These are phyloP conservation scores for Mycena venus DNA, from an alignment of 768 basidiomycete genomes.

Conservation along the genomic window DNA sequence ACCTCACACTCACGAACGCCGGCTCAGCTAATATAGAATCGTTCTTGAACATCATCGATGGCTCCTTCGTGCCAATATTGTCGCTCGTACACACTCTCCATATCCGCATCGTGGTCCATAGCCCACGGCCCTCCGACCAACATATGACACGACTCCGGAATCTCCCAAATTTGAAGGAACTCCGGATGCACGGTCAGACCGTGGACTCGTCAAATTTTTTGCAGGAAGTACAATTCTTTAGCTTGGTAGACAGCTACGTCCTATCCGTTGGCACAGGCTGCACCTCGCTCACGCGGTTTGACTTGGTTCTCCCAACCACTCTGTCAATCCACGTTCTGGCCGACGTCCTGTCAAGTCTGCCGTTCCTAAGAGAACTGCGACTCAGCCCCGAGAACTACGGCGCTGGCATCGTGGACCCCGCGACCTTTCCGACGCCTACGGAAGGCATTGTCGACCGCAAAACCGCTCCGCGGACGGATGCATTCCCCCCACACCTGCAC, in stretches of 20 bases:
- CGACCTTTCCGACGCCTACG: neutral
- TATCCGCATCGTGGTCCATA: neutral
- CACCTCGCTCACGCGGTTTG: neutral
- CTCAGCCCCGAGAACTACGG: neutral
- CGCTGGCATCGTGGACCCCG: neutral
- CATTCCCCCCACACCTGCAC: neutral
- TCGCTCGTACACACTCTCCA: neutral
- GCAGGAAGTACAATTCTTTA: neutral
- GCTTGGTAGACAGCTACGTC: neutral
- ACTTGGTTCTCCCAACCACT: neutral
- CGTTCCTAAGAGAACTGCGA: neutral
- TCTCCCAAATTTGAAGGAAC: neutral
- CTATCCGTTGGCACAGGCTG: neutral
- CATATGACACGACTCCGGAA: neutral
- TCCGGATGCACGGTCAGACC: neutral
- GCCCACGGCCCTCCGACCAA: neutral
- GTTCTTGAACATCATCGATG: conserved; percentile 2
- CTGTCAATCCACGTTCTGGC: neutral
- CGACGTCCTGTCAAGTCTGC: neutral
- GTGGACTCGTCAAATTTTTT: no score
- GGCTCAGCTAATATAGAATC: neutral
- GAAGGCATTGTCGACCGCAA: neutral
- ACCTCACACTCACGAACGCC: neutral
- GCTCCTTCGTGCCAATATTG: neutral
- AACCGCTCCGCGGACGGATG: neutral